Base-by-base conservation (phyloP, 1,284 basidiomycete species). In the Trichosporon coremiiforme region DNA sequence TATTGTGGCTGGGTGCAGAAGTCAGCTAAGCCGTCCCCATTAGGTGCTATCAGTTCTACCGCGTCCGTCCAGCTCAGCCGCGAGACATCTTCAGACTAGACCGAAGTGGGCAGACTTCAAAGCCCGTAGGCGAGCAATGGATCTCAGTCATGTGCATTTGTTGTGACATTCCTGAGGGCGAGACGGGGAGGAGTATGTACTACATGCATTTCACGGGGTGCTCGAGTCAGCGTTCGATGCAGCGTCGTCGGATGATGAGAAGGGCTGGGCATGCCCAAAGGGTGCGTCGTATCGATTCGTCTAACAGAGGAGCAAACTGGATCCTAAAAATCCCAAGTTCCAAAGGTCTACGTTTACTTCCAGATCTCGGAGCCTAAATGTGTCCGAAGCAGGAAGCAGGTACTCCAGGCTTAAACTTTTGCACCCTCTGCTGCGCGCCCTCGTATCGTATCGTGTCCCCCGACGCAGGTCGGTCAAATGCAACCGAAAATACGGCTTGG, bases 361-460 rank as follows among this genome's bases (percentile, higher is more conserved):
- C 15, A 60, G 57, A 60, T 60, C 57, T 60, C 57, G 57, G 57
- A 33, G 29, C 15, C 57, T 33, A 60, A 60, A 33, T 33, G 57
- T n/a, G 57, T 60, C 57, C 57, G 57, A 60, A 8, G 31, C 57
- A 60, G 31, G 57, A 60, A 8, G 17, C 31, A 35, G 31, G 29
- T n/a, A 60, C n/a, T n/a, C 3, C 57, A 17, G 57, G 57, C 15
- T 22, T 7, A 20, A 53, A 9, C 1, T 9, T 53, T 53, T 20
- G 20, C 4, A 7, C 36, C 36, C 36, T 38, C 2, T 38, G n/a
- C 6, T 38, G 5, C 12, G 8, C 8, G 6, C 12, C 20, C n/a
- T 53, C 47, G 47, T 22, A 53, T 53, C 47, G 47, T 22, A 22
- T 22, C 47, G n/a, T n/a, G n/a, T n/a, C 33, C n/a, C 10, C 47